These are phyloP conservation scores for Glarea lozoyensis DNA, from an alignment of 495 filamentous ascomycete species.

Conservation along the genomic window DNA sequence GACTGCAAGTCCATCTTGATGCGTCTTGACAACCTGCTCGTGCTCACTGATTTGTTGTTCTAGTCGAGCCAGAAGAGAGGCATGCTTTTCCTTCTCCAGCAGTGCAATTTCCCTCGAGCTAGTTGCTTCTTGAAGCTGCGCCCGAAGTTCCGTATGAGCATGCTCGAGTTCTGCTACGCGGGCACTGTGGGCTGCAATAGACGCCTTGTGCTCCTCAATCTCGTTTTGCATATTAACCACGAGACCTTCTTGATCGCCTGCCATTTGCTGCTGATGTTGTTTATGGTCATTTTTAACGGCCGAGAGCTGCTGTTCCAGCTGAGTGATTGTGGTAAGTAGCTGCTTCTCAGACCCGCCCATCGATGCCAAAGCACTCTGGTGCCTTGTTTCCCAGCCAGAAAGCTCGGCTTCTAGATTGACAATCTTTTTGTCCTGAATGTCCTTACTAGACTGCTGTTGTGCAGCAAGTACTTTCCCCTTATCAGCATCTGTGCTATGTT, in stretches of 20 bases:
- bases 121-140: conserved; percentile 44
- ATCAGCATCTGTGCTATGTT: conserved; percentile 19
- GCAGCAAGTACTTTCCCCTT: conserved; percentile 1
- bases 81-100: conserved; percentile 38
- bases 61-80: conserved; percentile 44
- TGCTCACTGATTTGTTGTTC: conserved; percentile 48
- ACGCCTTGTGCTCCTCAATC: conserved; percentile 69
- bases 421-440: conserved; percentile 52
- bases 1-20: conserved; percentile 36
- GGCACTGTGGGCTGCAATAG: conserved; percentile 51
- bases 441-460: conserved; percentile 1
- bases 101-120: conserved; percentile 35
- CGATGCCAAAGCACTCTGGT: conserved; percentile 58
- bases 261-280: conserved; percentile 26
- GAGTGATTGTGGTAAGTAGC: conserved; percentile 59
- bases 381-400: conserved; percentile 62
- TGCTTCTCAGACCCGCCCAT: conserved; percentile 66
- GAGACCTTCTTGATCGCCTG: conserved; percentile 51
- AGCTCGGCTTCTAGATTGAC: conserved; percentile 67
- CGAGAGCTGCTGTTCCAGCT: conserved; percentile 43
- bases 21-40: conserved; percentile 37
- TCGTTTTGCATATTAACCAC: conserved; percentile 60
- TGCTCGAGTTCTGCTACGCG: conserved; percentile 60
- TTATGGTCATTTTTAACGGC: conserved; percentile 24
- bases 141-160: conserved; percentile 48